Evolutionary conservation across 768 basidiomycete genomes (phyloP).

Genomic region (Tephrocybe sp.): DNA sequence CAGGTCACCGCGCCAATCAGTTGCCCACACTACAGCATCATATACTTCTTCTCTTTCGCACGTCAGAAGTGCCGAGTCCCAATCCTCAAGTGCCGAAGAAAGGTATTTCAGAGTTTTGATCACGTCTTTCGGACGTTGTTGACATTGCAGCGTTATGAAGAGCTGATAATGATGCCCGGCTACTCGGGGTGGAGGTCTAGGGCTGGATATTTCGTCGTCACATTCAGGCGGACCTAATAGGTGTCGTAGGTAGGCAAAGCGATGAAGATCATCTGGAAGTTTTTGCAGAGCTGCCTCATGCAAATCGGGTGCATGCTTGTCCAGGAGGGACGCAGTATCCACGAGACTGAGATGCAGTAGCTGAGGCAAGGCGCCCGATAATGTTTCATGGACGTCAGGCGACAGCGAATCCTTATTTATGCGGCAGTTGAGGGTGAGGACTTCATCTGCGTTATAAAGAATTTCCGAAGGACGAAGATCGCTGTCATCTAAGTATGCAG

Average conservation of each 20-base stretch:
- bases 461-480: slow-evolving; percentile 56
- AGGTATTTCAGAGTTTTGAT: slow-evolving; percentile 59
- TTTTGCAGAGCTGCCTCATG: slow-evolving; percentile 62
- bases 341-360: slow-evolving; percentile 61
- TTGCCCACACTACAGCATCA: slow-evolving; percentile 81
- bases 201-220: slow-evolving; percentile 28
- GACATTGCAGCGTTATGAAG: slow-evolving; percentile 75
- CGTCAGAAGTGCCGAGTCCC: slow-evolving; percentile 48
- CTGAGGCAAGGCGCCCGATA: slow-evolving; percentile 59
- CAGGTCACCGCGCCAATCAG: slow-evolving; percentile 62
- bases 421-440: slow-evolving; percentile 45
- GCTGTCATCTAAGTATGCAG: slow-evolving; percentile 74
- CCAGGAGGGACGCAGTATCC: slow-evolving; percentile 70
- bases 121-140: slow-evolving; percentile 61
- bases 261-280: slow-evolving; percentile 45
- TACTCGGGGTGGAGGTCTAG: slow-evolving; percentile 41
- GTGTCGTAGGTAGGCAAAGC: slow-evolving; percentile 74
- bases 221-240: slow-evolving; percentile 56
- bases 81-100: slow-evolving; percentile 52
- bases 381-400: slow-evolving; percentile 47
- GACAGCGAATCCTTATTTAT: slow-evolving; percentile 51
- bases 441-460: slow-evolving; percentile 64
- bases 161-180: slow-evolving; percentile 47
- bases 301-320: slow-evolving; percentile 60
- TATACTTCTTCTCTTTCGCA: slow-evolving; percentile 69